Evolutionary conservation across 768 basidiomycete species (phyloP).

Genomic region (Tephrocybe sp.): DNA sequence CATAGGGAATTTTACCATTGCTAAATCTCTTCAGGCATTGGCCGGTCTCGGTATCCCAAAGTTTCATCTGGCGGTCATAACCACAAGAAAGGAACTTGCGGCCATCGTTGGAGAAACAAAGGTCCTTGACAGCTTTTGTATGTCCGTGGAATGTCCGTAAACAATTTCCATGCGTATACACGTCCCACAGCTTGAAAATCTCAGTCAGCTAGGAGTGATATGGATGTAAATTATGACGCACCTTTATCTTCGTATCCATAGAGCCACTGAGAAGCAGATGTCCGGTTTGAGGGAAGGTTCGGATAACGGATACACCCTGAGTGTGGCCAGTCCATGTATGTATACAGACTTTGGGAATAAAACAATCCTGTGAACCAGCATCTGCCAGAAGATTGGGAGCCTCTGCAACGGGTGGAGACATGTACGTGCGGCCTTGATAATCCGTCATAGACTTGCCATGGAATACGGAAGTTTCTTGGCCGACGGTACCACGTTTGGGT

Average conservation of each 20-base stretch:
- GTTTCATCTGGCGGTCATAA: constrained; percentile 96
- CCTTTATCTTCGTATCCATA: constrained; percentile 99
- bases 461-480: constrained; percentile 92
- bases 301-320: constrained; percentile 90
- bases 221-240: constrained; percentile 25
- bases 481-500: constrained; percentile 73
- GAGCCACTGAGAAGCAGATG: constrained; percentile 92
- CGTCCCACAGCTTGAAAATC: constrained; percentile 82
- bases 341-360: constrained; percentile 92
- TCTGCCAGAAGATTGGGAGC: constrained; percentile 82
- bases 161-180: constrained; percentile 96
- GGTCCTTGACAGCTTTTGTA: constrained; percentile 93
- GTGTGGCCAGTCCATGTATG: constrained; percentile 99
- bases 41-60: constrained; percentile 99
- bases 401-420: constrained; percentile 87
- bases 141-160: constrained; percentile 97
- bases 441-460: constrained; percentile 96
- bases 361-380: constrained; percentile 82
- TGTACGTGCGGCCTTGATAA: constrained; percentile 98
- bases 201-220: not conserved
- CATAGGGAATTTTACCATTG: constrained; percentile 97
- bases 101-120: constrained; percentile 94
- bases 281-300: constrained; percentile 88
- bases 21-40: constrained; percentile 96
- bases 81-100: constrained; percentile 85